A percentile compares a stretch with the other conserved stretches of the same genome.
Evolutionary conservation across 352 stramenopile genomes (phyloP).

Genomic region (Phytophthora pistaciae): DNA sequence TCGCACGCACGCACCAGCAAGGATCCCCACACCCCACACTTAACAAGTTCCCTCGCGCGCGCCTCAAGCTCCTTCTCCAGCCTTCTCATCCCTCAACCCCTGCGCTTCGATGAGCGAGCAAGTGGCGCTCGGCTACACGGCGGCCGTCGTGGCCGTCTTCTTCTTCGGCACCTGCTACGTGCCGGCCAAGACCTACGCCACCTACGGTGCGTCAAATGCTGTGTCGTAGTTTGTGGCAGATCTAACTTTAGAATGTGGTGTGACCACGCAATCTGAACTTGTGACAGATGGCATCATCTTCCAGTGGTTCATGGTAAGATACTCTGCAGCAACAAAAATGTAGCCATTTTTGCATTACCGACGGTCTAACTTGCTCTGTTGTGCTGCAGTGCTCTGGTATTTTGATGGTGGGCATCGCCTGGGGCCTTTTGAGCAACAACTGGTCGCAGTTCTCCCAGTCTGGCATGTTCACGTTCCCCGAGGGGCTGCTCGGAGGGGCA

Average conservation of each 20-base stretch:
- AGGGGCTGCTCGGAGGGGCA: slow-evolving; percentile 78
- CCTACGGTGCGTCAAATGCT: slow-evolving; percentile 60
- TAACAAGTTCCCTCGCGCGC: not conserved
- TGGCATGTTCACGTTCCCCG: slow-evolving; percentile 82
- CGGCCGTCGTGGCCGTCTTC: slow-evolving; percentile 75
- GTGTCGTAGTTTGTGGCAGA: not conserved
- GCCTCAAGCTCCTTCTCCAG: not conserved
- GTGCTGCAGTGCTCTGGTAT: slow-evolving; percentile 78
- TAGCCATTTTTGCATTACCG: slow-evolving; percentile 9
- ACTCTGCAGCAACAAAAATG: slow-evolving; percentile 1
- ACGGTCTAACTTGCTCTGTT: not conserved
- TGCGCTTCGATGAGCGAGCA: slow-evolving; percentile 35
- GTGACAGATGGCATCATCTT: slow-evolving; percentile 86
- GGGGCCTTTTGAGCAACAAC: slow-evolving; percentile 85
- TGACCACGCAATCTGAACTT: slow-evolving; percentile 28
- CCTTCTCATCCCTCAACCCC: not conserved
- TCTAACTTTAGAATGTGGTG: slow-evolving; percentile 9
- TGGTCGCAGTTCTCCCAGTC: slow-evolving; percentile 79
- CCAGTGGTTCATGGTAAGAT: slow-evolving; percentile 88
- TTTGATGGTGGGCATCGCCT: slow-evolving; percentile 80
- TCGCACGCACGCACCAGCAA: not conserved
- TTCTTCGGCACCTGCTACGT: slow-evolving; percentile 91
- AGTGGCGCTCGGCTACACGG: slow-evolving; percentile 63
- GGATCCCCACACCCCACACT: not conserved
- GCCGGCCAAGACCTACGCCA: slow-evolving; percentile 82